Evolutionary conservation across 495 filamentous ascomycete species (phyloP).

Genomic region (Acidiella bohemica): DNA sequence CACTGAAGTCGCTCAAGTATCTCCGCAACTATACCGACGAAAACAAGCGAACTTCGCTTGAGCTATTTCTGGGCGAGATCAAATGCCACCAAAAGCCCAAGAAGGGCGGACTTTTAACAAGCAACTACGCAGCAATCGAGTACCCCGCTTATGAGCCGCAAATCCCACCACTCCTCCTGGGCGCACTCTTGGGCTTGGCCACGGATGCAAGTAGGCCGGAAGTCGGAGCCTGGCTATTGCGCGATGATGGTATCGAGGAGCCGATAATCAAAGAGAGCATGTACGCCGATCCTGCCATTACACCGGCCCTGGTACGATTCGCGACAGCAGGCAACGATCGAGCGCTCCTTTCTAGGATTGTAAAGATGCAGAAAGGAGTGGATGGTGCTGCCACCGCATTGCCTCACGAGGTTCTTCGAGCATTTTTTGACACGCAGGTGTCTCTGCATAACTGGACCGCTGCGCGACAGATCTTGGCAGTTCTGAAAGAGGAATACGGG

Average conservation of each 20-base stretch:
- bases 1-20: conserved; percentile 18
- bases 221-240: conserved; percentile 44
- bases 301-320: conserved; percentile 45
- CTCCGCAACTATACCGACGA: conserved; percentile 25
- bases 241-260: conserved; percentile 43
- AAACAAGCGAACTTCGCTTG: conserved; percentile 24
- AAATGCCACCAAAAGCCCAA: conserved; percentile 2
- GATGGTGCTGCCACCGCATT: background rate
- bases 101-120: conserved; percentile 9
- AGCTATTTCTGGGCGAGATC: conserved; percentile 19
- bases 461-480: conserved; percentile 32
- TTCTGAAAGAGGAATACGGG: no score
- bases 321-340: conserved; percentile 39
- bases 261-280: conserved; percentile 35
- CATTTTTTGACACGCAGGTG: conserved; percentile 40
- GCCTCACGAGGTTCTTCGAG: conserved; percentile 32
- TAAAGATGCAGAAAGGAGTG: background rate
- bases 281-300: conserved; percentile 38
- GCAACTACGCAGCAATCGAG: conserved; percentile 13
- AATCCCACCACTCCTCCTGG: conserved; percentile 37
- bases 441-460: conserved; percentile 35
- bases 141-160: conserved; percentile 30
- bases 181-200: conserved; percentile 40
- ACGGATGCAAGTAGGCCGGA: conserved; percentile 34
- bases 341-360: conserved; percentile 33